Base-by-base conservation (phyloP, 371 early-diverging fungal species). In the Apophysomyces elegans region DNA sequence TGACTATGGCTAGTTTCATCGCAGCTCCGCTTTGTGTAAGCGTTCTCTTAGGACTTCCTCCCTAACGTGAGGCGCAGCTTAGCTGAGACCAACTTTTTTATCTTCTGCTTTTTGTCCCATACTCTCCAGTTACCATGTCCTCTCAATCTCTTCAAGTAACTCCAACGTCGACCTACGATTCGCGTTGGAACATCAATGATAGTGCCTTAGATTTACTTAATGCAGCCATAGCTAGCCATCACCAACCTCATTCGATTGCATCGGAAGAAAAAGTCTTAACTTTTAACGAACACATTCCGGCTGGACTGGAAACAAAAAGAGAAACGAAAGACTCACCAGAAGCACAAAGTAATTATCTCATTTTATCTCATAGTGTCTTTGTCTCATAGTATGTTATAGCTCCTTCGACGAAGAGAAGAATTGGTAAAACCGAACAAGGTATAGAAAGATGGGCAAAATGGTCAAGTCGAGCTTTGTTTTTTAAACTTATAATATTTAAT, bases 211-310 rank as follows among this genome's bases (percentile, higher is more conserved):
- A 72, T 41, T 58, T 77, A 9, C 56, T 77, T 21, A 71, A 77
- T 62, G 74, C 72, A 41, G 77, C 77, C 39, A 77, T 77, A 63
- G 71, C 67, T 11, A 77, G 77, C 50, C 58, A 68, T 44, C 69
- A 77, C 45, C 67, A 66, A 54, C 47, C 61, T 13, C 66, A 56
- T 39, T 37, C 1, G 32, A 39, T 13, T 11, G 16, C 16, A 39
- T 38, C 35, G 5, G 37, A 21, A 37, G 41, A 63, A 5, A 61
- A 64, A 14, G 45, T 13, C 0, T 54, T 64, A 36, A 45, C 71
- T 45, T 44, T 61, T 21, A 58, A 41, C 41, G 11, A 73, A 58
- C 63, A 45, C 5, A 36, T 39, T 45, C 35, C 41, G 32, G 58
- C 45, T 59, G 58, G 37, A 62, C 2, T 35, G 38, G 59, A 58